These are phyloP conservation scores for Aspergillus sp. DNA, from an alignment of 2,329 filamentous ascomycete species.

Conservation along the genomic window DNA sequence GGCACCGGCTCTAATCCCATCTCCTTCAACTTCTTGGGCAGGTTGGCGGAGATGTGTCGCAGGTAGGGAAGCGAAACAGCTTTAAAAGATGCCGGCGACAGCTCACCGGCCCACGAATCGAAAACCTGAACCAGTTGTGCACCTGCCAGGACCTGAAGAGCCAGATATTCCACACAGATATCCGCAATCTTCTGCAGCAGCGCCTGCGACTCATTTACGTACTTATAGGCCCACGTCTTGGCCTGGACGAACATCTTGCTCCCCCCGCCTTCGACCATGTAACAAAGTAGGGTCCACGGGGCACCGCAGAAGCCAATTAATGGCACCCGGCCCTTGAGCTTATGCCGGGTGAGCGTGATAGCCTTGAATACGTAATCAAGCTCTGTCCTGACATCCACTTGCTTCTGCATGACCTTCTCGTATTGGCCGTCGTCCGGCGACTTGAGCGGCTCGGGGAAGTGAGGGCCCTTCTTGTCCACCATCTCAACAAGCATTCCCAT, in stretches of 20 bases:
- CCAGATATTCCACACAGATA: conserved; percentile 89
- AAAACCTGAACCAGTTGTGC: conserved; percentile 96
- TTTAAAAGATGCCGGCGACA: conserved; percentile 75
- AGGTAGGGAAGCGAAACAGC: conserved; percentile 82
- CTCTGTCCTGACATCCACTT: conserved; percentile 77
- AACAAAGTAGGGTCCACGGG: conserved; percentile 93
- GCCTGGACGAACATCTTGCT: conserved; percentile 89
- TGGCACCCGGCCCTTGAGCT: conserved; percentile 79
- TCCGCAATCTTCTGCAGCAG: conserved; percentile 87
- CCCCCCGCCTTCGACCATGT: conserved; percentile 97
- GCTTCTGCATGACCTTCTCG: conserved; percentile 60
- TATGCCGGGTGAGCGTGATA: conserved; percentile 81
- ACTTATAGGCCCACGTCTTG: conserved; percentile 95
- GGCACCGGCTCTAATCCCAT: conserved; percentile 73
- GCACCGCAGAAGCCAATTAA: conserved; percentile 95
- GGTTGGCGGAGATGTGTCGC: conserved; percentile 68
- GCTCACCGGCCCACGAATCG: conserved; percentile 94
- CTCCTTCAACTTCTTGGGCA: conserved; percentile 66
- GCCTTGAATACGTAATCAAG: conserved; percentile 93
- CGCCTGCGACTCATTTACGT: conserved; percentile 68
- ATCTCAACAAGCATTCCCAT: conserved; percentile 99
- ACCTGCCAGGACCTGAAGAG: conserved; percentile 82
- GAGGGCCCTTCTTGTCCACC: conserved; percentile 93
- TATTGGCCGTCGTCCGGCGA: conserved; percentile 79
- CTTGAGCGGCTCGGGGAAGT: conserved; percentile 78